phyloP scores from a whole-genome alignment of 2,329 filamentous ascomycete genomes.

The Cladosporium sp. region DNA sequence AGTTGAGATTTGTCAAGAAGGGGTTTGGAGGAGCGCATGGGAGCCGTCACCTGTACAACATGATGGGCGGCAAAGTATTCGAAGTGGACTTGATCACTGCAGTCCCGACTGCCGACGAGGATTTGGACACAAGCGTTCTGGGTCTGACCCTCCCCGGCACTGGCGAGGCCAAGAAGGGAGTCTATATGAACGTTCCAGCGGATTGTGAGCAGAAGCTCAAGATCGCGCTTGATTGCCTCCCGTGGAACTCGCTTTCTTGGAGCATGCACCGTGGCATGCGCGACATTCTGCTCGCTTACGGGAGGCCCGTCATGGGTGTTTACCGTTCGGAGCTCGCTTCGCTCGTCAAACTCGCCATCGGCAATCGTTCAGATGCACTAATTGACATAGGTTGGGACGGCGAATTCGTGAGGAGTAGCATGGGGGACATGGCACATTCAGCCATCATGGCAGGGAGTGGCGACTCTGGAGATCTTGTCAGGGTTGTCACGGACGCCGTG shows the following conservation, averaged over 20 bases:
- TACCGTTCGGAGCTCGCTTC: not conserved
- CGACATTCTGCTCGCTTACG: conserved; percentile 1
- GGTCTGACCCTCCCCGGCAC: not conserved
- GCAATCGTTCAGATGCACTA: not conserved
- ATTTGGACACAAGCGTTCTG: not conserved
- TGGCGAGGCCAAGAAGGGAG: not conserved
- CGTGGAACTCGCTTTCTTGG: not conserved
- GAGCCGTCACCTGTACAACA: conserved; percentile 1
- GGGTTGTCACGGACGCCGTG: not conserved
- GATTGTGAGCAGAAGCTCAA: not conserved
- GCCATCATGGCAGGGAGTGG: not conserved
- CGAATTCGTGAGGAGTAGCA: not conserved
- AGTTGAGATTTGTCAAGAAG: not conserved
- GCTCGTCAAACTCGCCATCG: not conserved
- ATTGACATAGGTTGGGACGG: not conserved
- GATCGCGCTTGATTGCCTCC: not conserved
- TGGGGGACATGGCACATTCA: conserved; percentile 1
- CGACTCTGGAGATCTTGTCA: not conserved
- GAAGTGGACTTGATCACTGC: conserved; percentile 2
- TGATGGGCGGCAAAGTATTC: not conserved
- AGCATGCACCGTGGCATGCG: conserved; percentile 1
- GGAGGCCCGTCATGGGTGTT: not conserved
- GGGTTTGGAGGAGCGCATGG: conserved; percentile 2
- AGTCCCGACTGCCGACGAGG: not conserved
- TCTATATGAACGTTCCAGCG: not conserved